Conservation (phyloP, 495 filamentous ascomycete genomes). For the Elasticomyces elasticus region DNA sequence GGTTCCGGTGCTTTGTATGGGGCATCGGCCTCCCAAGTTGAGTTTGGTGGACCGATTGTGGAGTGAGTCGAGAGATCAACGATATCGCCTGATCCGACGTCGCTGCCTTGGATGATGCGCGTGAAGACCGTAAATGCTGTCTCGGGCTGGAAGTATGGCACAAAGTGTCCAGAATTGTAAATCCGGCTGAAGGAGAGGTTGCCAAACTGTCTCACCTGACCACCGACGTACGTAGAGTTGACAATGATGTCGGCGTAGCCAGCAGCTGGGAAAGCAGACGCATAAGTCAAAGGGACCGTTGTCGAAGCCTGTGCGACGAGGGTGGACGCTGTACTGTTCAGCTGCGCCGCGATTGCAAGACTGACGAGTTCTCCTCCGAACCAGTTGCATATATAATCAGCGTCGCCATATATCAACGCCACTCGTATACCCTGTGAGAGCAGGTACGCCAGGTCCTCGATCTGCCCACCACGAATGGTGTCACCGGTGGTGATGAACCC, state of each 20-base stretch:
- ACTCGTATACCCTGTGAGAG: conserved; percentile 27
- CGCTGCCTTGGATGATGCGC: conserved; percentile 29
- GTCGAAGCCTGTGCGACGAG: neutral
- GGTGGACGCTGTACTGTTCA: neutral
- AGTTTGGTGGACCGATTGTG: conserved; percentile 43
- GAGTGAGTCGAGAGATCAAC: conserved; percentile 42
- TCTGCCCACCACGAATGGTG: conserved; percentile 22
- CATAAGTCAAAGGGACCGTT: conserved; percentile 33
- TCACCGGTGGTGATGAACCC: conserved; percentile 28
- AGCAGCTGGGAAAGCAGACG: conserved; percentile 40
- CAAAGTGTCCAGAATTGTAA: conserved; percentile 33
- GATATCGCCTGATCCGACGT: conserved; percentile 36
- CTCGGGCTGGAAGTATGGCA: conserved; percentile 35
- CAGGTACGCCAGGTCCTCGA: conserved; percentile 27
- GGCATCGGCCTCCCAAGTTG: conserved; percentile 34
- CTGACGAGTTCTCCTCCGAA: conserved; percentile 31
- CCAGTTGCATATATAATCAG: conserved; percentile 35
- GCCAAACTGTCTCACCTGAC: conserved; percentile 33
- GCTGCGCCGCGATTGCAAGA: conserved; percentile 19
- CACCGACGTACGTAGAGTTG: conserved; percentile 33
- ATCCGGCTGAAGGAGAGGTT: conserved; percentile 35
- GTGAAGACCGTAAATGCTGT: conserved; percentile 35
- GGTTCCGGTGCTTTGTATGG: conserved; percentile 18
- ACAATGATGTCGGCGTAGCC: conserved; percentile 46
- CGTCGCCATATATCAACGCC: conserved; percentile 32